Conservation (phyloP, 768 basidiomycete species). For the Tricholoma flavovirens region DNA sequence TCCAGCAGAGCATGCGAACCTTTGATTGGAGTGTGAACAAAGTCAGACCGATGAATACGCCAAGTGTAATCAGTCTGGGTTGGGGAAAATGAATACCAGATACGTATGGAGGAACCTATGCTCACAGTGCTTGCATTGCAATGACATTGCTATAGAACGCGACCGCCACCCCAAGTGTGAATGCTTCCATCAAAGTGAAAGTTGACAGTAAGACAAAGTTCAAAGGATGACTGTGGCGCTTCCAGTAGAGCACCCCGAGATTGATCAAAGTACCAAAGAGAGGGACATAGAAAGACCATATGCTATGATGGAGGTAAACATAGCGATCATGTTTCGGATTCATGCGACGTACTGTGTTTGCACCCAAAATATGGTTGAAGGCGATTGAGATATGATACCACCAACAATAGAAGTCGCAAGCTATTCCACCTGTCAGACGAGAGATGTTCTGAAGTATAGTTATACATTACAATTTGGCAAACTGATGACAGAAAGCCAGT, state of each 20-base stretch:
- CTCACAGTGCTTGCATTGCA: conserved; percentile 84
- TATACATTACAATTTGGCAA: conserved; percentile 58
- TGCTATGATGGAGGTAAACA: conserved; percentile 29
- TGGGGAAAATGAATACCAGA: conserved; percentile 7
- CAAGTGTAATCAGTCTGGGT: conserved; percentile 74
- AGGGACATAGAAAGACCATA: conserved; percentile 78
- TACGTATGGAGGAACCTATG: neutral
- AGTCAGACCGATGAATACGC: conserved; percentile 90
- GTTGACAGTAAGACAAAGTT: conserved; percentile 81
- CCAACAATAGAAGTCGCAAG: conserved; percentile 77
- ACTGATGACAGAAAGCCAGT: conserved; percentile 33
- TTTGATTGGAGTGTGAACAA: conserved; percentile 94
- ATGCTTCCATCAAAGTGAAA: conserved; percentile 89
- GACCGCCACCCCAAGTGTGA: conserved; percentile 81
- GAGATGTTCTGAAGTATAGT: neutral
- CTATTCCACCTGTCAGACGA: conserved; percentile 22
- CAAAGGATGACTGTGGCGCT: conserved; percentile 84
- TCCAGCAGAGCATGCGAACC: conserved; percentile 33
- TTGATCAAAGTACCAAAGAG: conserved; percentile 76
- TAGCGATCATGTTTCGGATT: neutral
- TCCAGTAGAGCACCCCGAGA: conserved; percentile 82
- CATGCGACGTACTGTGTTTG: conserved; percentile 51
- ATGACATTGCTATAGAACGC: conserved; percentile 68
- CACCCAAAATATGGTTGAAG: conserved; percentile 62
- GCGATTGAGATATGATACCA: conserved; percentile 61